Percentiles rank a stretch among this genome's conserved stretches.
phyloP scores from a whole-genome alignment of 768 basidiomycete species.

The Kwoniella bestiolae region DNA sequence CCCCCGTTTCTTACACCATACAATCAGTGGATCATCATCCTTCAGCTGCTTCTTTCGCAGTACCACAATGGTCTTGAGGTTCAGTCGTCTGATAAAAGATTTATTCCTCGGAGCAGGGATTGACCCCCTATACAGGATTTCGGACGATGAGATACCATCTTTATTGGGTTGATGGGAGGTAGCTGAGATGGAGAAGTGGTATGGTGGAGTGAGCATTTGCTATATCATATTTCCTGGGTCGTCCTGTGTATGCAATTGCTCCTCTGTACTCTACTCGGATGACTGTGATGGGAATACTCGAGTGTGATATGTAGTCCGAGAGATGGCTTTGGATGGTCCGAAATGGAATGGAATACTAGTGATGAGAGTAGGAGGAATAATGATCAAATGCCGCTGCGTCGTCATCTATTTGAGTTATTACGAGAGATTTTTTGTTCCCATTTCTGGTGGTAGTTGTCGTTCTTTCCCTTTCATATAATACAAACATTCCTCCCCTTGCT shows the following conservation, averaged over 20 bases:
- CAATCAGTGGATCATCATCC: constrained; percentile 23
- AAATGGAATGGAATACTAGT: neutral
- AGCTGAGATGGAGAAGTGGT: constrained; percentile 46
- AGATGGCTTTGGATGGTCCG: neutral
- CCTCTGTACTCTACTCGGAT: no score
- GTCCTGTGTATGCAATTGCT: neutral
- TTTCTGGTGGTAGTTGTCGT: neutral
- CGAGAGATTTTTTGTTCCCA: neutral
- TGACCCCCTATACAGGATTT: constrained; percentile 46
- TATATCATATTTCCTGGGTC: neutral
- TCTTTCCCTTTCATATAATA: neutral
- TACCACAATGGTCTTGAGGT: constrained; percentile 34
- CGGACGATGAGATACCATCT: neutral
- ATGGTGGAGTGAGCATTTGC: constrained; percentile 48
- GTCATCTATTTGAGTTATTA: neutral
- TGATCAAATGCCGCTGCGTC: neutral
- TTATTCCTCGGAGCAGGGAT: constrained; percentile 42
- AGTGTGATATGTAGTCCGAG: neutral
- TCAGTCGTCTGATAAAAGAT: constrained; percentile 33
- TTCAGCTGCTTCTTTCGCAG: constrained; percentile 38
- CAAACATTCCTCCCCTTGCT: constrained; percentile 2
- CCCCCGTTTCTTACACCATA: constrained; percentile 33
- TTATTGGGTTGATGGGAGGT: constrained; percentile 1
- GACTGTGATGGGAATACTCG: no score
- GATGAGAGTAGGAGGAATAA: no score